These are phyloP conservation scores for Vitis vinifera DNA, from an alignment of 164 flowering plant species.

Conservation along the genomic window DNA sequence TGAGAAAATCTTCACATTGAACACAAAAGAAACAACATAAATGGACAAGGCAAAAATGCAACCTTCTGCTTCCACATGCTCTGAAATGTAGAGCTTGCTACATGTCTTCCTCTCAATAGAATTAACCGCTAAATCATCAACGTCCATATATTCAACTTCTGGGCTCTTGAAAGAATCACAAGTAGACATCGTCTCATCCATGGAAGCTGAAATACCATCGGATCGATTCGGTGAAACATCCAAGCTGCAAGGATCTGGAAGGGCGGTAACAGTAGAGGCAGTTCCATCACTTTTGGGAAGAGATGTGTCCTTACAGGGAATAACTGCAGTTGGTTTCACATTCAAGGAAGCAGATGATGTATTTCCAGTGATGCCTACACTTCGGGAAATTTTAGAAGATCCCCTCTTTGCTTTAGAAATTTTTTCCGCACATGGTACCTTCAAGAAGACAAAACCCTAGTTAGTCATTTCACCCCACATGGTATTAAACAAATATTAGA, in stretches of 20 bases:
- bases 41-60: neutral
- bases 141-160: constrained; percentile 81
- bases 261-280: constrained; percentile 14
- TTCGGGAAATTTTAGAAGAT: constrained; percentile 23
- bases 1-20: neutral
- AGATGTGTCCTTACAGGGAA: constrained; percentile 26
- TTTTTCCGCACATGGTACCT: constrained; percentile 50
- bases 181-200: constrained; percentile 92
- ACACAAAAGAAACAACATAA: neutral
- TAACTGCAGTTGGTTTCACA: constrained; percentile 29
- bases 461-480: neutral
- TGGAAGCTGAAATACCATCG: constrained; percentile 62
- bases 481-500: too few species aligned
- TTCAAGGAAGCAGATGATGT: constrained; percentile 25
- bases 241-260: constrained; percentile 32
- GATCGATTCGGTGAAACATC: constrained; percentile 60
- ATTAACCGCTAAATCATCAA: constrained; percentile 47
- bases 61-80: constrained; percentile 53
- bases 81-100: constrained; percentile 65
- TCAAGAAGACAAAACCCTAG: constrained; percentile 15
- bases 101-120: constrained; percentile 67
- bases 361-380: constrained; percentile 18
- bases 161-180: constrained; percentile 92
- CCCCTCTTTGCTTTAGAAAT: constrained; percentile 49
- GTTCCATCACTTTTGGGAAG: constrained; percentile 27